A percentile compares a stretch with the other conserved stretches of the same genome.
Conservation (phyloP, 371 early-diverging fungal genomes). For the Lichtheimia hyalospora region DNA sequence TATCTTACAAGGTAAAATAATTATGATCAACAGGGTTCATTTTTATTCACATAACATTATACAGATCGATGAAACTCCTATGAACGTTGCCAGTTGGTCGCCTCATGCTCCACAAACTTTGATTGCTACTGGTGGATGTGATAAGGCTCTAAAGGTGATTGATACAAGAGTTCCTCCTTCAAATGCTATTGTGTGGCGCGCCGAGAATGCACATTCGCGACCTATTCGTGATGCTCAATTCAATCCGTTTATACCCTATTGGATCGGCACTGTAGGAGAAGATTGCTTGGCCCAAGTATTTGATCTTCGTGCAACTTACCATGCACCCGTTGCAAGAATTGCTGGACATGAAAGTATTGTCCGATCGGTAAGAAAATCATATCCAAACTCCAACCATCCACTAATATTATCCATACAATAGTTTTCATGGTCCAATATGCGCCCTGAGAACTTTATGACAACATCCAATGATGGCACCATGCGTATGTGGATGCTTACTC, state of each 20-base stretch:
- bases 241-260: conserved; percentile 80
- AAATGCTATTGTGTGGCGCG: conserved; percentile 23
- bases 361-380: conserved; percentile 32
- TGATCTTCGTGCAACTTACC: conserved; percentile 67
- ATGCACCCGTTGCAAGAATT: conserved; percentile 54
- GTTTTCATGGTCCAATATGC: conserved; percentile 64
- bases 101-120: conserved; percentile 30
- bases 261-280: conserved; percentile 74
- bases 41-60: background rate
- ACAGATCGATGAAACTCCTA: too few species aligned
- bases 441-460: conserved; percentile 56
- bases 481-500: conserved; percentile 47
- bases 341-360: conserved; percentile 54
- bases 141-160: conserved; percentile 20
- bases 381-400: background rate
- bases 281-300: conserved; percentile 70
- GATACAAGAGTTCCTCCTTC: conserved; percentile 21
- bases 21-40: too few species aligned
- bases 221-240: conserved; percentile 63
- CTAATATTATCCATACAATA: background rate
- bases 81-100: conserved; percentile 36
- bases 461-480: conserved; percentile 52
- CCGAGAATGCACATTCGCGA: conserved; percentile 28
- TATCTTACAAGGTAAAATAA: background rate
- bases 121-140: conserved; percentile 27